Conservation (phyloP, 495 filamentous ascomycete genomes). For the Penicillium manginii region DNA sequence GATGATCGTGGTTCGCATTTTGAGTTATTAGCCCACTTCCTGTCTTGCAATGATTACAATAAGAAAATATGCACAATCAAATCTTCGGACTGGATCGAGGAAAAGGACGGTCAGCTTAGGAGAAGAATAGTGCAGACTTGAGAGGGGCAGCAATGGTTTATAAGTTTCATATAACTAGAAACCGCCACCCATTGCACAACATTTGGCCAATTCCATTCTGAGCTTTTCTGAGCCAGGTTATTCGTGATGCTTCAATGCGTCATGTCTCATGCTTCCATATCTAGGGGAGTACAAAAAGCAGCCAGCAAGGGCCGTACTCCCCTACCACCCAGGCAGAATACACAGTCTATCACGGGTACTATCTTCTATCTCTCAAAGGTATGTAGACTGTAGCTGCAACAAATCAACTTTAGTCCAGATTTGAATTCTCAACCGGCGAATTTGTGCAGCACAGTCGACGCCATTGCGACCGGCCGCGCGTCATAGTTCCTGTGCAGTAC, state of each 20-base stretch:
- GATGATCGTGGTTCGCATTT: constrained; percentile 23
- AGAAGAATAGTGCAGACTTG: constrained; percentile 6
- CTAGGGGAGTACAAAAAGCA: constrained; percentile 23
- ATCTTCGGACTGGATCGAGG: not conserved
- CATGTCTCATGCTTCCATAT: constrained; percentile 21
- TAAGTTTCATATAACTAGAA: constrained; percentile 10
- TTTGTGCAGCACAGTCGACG: constrained; percentile 21
- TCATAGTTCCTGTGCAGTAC: constrained; percentile 29
- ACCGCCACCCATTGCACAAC: not conserved
- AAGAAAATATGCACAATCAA: not conserved
- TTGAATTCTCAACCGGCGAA: constrained; percentile 15
- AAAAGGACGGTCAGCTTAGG: constrained; percentile 5
- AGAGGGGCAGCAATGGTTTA: constrained; percentile 17
- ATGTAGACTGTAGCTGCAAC: constrained; percentile 10
- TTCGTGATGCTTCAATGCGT: constrained; percentile 20
- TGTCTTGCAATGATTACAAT: not conserved
- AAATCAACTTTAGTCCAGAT: constrained; percentile 16
- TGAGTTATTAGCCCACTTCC: constrained; percentile 2
- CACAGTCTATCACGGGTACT: not conserved
- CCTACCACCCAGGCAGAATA: constrained; percentile 2
- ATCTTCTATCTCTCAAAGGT: not conserved
- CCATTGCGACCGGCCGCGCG: constrained; percentile 28
- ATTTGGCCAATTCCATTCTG: constrained; percentile 6
- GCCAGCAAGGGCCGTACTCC: constrained; percentile 12
- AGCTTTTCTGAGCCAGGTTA: constrained; percentile 22